These are phyloP conservation scores for Aureobasidium sp. DNA, from an alignment of 2,329 filamentous ascomycete genomes.

Conservation along the genomic window DNA sequence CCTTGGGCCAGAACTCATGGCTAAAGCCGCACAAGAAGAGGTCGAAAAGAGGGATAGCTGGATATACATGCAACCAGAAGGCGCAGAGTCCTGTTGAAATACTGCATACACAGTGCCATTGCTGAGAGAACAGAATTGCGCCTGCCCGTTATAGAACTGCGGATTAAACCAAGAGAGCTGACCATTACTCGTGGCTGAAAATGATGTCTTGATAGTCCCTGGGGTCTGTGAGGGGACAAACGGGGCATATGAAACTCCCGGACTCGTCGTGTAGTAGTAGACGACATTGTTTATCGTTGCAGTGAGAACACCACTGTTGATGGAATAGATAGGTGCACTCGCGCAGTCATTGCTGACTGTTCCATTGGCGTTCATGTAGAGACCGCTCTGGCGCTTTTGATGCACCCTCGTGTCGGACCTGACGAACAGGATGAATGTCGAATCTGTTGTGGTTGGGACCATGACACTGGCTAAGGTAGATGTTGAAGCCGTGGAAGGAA, in stretches of 20 bases:
- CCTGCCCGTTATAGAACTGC: constrained; percentile 25
- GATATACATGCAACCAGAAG: constrained; percentile 23
- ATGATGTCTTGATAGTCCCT: constrained; percentile 23
- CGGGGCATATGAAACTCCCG: constrained; percentile 20
- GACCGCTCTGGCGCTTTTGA: constrained; percentile 20
- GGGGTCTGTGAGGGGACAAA: constrained; percentile 24
- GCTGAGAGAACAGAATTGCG: constrained; percentile 24
- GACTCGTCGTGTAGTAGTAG: constrained; percentile 25
- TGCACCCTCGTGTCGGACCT: constrained; percentile 1
- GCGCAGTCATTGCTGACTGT: constrained; percentile 28
- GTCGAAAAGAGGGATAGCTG: constrained; percentile 19
- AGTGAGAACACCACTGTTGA: constrained; percentile 23
- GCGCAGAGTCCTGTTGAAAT: constrained; percentile 22
- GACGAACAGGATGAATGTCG: constrained; percentile 20
- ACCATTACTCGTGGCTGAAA: constrained; percentile 21
- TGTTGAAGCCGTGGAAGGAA: not conserved
- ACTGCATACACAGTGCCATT: constrained; percentile 27
- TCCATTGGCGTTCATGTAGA: constrained; percentile 23
- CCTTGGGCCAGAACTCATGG: constrained; percentile 3
- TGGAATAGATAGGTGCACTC: constrained; percentile 24
- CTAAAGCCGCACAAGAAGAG: not conserved
- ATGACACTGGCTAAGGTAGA: not conserved
- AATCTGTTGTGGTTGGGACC: not conserved
- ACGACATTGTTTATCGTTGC: constrained; percentile 22
- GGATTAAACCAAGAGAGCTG: constrained; percentile 24